Conservation (phyloP, 345 rosid species). For the Gossypium australe region DNA sequence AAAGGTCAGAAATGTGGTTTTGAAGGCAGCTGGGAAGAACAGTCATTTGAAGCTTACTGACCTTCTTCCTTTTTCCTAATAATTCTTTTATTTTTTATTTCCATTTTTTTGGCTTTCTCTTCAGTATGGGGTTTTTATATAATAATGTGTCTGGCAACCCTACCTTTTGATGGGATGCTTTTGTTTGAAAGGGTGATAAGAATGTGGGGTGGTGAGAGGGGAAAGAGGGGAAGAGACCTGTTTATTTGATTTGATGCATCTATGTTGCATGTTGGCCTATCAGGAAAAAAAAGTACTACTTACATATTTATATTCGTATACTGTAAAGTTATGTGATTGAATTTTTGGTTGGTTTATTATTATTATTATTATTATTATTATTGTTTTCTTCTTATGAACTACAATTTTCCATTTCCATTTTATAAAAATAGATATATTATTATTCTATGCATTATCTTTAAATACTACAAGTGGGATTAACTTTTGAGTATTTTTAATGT, state of each 20-base stretch:
- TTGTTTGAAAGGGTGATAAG: constrained; percentile 19
- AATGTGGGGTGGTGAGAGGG: constrained; percentile 3
- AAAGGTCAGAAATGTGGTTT: constrained; percentile 12
- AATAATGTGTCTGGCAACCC: constrained; percentile 25
- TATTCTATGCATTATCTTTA: too few species aligned
- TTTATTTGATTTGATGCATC: constrained; percentile 37
- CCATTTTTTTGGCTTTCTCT: constrained; percentile 19
- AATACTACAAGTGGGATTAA: too few species aligned
- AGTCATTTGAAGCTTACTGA: constrained; percentile 12
- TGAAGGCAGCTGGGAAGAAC: constrained; percentile 17
- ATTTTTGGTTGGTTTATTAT: constrained; percentile 7
- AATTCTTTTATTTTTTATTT: background rate
- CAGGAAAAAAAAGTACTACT: background rate
- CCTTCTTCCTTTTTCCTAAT: background rate
- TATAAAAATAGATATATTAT: too few species aligned
- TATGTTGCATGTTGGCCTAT: constrained; percentile 27
- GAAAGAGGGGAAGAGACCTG: constrained; percentile 10
- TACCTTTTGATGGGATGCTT: constrained; percentile 36
- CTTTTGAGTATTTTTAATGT: too few species aligned
- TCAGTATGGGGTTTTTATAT: constrained; percentile 14
- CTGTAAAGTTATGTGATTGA: constrained; percentile 31
- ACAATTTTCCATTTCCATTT: too few species aligned
- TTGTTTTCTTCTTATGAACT: too few species aligned
- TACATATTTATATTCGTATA: background rate
- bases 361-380: too few species aligned